These are phyloP conservation scores for Capsicum baccatum DNA, from an alignment of 257 asterid genomes.

Conservation along the genomic window DNA sequence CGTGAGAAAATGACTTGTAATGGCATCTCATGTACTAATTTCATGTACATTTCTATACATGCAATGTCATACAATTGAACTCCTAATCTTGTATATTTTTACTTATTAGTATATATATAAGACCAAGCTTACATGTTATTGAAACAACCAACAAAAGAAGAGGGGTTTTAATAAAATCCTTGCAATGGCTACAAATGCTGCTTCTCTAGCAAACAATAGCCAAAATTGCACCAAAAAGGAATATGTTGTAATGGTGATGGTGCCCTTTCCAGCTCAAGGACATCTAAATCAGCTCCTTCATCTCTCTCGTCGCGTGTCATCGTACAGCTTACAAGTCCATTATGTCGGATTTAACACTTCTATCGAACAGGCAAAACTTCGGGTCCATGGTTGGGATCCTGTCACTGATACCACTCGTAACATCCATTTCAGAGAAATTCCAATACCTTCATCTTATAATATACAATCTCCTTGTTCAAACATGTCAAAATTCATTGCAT, in stretches of 20 bases:
- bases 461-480: not conserved
- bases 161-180: not conserved
- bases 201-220: conserved; percentile 3
- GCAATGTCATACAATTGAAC: not conserved
- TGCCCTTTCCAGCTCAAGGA: not conserved
- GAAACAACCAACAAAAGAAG: not conserved
- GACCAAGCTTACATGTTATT: not conserved
- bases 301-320: conserved; percentile 30
- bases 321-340: conserved; percentile 12
- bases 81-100: not conserved
- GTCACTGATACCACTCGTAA: not conserved
- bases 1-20: too few relatives aligned
- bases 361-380: conserved; percentile 24
- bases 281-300: conserved; percentile 33
- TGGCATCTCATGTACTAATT: too few relatives aligned
- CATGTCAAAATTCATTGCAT: not conserved
- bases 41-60: not conserved
- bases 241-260: conserved; percentile 26
- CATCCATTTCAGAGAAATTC: conserved; percentile 14
- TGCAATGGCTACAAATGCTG: not conserved
- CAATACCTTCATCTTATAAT: not conserved
- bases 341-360: conserved; percentile 14
- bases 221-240: not conserved
- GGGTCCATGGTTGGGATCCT: conserved; percentile 34
- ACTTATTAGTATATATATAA: not conserved